Percentiles rank a stretch among this genome's conserved stretches.
Conservation (phyloP, 805 yeast species). For the Saccharomycopsis guyanensis region DNA sequence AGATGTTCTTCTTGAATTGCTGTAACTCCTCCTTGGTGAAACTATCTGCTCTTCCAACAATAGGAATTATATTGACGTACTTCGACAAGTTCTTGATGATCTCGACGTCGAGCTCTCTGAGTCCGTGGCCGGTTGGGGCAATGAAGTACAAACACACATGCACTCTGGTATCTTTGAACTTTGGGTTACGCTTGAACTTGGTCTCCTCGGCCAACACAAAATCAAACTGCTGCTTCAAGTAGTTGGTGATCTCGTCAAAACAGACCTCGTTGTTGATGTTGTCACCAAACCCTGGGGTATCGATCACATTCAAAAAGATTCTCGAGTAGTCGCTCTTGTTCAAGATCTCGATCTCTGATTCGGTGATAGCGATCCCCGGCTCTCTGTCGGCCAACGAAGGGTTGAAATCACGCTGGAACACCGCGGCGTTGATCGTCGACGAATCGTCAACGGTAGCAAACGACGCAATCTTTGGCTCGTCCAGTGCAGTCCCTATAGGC, state of each 20-base stretch:
- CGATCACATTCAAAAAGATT: slow-evolving; percentile 45
- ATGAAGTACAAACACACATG: slow-evolving; percentile 37
- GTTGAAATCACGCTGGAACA: slow-evolving; percentile 53
- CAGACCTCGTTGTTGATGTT: slow-evolving; percentile 56
- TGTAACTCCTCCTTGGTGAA: slow-evolving; percentile 55
- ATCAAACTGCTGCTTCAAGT: slow-evolving; percentile 65
- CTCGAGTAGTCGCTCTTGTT: slow-evolving; percentile 51
- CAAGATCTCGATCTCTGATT: slow-evolving; percentile 49
- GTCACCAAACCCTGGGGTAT: slow-evolving; percentile 58
- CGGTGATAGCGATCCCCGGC: slow-evolving; percentile 71
- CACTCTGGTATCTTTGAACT: slow-evolving; percentile 64
- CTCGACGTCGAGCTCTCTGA: slow-evolving; percentile 64
- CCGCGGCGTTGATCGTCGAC: slow-evolving; percentile 48
- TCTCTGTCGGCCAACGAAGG: slow-evolving; percentile 54
- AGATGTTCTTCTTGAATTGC: slow-evolving; percentile 51
- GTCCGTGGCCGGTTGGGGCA: slow-evolving; percentile 57
- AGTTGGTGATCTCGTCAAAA: slow-evolving; percentile 55
- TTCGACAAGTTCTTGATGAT: slow-evolving; percentile 65
- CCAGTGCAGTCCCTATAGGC: slow-evolving; percentile 27
- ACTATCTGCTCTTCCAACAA: slow-evolving; percentile 64
- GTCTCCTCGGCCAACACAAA: slow-evolving; percentile 67
- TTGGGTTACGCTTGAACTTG: slow-evolving; percentile 63
- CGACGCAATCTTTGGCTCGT: slow-evolving; percentile 35
- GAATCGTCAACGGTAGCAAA: slow-evolving; percentile 32
- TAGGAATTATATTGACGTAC: slow-evolving; percentile 67